Base-by-base conservation (phyloP, 2,329 filamentous ascomycete species). In the Aspergillus niger region DNA sequence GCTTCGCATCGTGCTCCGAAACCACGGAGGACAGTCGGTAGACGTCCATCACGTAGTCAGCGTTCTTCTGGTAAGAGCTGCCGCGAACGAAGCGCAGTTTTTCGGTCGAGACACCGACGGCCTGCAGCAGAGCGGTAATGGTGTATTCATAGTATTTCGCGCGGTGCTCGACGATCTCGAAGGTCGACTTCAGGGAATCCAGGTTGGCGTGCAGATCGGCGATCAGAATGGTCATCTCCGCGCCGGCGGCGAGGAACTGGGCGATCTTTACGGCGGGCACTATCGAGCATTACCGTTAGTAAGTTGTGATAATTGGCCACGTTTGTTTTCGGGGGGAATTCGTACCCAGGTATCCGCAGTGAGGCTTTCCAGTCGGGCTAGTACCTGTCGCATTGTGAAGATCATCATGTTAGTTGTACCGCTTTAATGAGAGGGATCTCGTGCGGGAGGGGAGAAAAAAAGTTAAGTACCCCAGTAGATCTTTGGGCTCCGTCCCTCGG, bases 211-310 rank as follows among this genome's bases (percentile, higher is more conserved):
- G 88, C 48, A 91, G 84, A 66, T 91, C 79, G 24, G 77, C 77
- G 3, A 95, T 86, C 38, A 96, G 86, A 61, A 96, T 84, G 58
- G 86, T 91, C 61, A 96, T 87, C 61, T 92, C 86, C 80, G 92
- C 97, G 39, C 90, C 92, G 30, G 94, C 92, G 38, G 86, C 85
- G 36, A 97, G 86, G 71, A 96, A 87, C 75, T 97, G 89, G 41
- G 92, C 92, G 64, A 97, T 90, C 79, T 97, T 97, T 73, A 96
- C 86, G 69, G 90, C 89, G 5, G 92, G 89, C 8, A 95, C 41
- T 44, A 44, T 44, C 20, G 41, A 44, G 41, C 53, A 55, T 58
- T 63, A 64, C 11, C 32, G 11, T 61, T 55, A 26, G 57, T 60
- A 22, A 60, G 59, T 15, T 49, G 58, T 30, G 58, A 59, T 28